Conservation (phyloP, 2,329 filamentous ascomycete genomes). For the Fusarium sterilihyphosum region DNA sequence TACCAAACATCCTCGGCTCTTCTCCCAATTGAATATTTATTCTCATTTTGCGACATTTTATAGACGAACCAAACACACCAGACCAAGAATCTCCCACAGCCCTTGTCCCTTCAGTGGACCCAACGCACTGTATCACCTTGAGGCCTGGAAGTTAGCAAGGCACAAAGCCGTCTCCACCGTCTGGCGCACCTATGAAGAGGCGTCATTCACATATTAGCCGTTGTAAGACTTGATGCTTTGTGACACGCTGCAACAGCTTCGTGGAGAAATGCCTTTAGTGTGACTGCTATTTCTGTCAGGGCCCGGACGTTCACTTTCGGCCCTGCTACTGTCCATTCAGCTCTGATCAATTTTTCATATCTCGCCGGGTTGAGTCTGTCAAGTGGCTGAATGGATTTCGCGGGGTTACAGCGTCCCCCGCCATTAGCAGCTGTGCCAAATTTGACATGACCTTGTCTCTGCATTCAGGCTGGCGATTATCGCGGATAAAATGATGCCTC, state of each 20-base stretch:
- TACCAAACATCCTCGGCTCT: constrained; percentile 9
- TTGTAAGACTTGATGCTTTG: constrained; percentile 7
- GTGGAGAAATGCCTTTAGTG: constrained; percentile 3
- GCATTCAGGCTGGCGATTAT: constrained; percentile 15
- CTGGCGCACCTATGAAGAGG: constrained; percentile 32
- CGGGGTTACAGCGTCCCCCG: constrained; percentile 15
- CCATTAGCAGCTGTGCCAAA: constrained; percentile 2
- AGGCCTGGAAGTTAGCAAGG: constrained; percentile 18
- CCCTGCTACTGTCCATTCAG: constrained; percentile 19
- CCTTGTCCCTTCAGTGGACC: constrained; percentile 25
- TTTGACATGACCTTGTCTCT: not conserved
- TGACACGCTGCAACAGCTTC: constrained; percentile 3
- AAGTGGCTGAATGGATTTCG: constrained; percentile 3
- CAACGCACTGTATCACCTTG: constrained; percentile 1
- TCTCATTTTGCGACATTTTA: constrained; percentile 34
- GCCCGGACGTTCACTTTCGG: constrained; percentile 3
- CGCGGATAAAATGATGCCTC: not conserved
- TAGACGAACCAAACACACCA: constrained; percentile 21
- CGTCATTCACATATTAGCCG: constrained; percentile 20
- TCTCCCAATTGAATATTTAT: constrained; percentile 5
- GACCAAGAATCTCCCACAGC: constrained; percentile 10
- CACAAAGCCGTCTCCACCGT: constrained; percentile 23
- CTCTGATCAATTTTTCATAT: not conserved
- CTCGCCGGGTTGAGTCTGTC: constrained; percentile 5
- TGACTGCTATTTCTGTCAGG: not conserved